phyloP scores from a whole-genome alignment of 2,329 filamentous ascomycete genomes.

The Fusarium sp. region DNA sequence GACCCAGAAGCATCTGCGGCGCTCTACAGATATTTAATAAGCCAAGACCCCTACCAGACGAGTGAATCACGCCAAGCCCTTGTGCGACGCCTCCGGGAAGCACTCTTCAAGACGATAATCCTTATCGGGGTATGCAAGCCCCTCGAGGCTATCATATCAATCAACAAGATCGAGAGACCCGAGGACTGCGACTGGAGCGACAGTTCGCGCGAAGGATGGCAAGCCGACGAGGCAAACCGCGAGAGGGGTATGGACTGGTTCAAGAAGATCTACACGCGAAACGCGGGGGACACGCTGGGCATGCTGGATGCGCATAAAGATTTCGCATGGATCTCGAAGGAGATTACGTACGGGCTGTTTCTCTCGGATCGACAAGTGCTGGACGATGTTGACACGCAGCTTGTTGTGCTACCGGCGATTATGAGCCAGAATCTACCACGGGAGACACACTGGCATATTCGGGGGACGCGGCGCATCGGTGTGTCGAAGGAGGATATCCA shows the following conservation, averaged over 20 bases:
- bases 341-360: constrained; percentile 71
- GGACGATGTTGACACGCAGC: constrained; percentile 66
- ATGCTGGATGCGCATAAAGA: constrained; percentile 55
- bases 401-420: constrained; percentile 66
- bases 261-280: constrained; percentile 66
- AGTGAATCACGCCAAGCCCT: constrained; percentile 60
- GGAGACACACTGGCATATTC: constrained; percentile 67
- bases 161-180: constrained; percentile 60
- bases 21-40: constrained; percentile 49
- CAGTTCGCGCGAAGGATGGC: constrained; percentile 68
- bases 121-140: constrained; percentile 74
- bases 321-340: constrained; percentile 63
- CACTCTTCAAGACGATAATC: constrained; percentile 68
- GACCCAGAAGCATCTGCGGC: constrained; percentile 35
- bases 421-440: constrained; percentile 68
- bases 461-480: constrained; percentile 46
- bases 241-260: constrained; percentile 68
- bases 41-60: constrained; percentile 56
- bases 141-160: constrained; percentile 70
- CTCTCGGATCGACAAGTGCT: constrained; percentile 68
- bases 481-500: constrained; percentile 47
- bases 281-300: constrained; percentile 54
- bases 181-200: constrained; percentile 69
- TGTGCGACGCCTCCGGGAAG: constrained; percentile 67
- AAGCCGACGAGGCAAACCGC: constrained; percentile 67